Evolutionary conservation across 371 early-diverging fungal genomes (phyloP), one percentile per base, ranked within the genome.

Genomic region (Gilbertella persicaria): DNA sequence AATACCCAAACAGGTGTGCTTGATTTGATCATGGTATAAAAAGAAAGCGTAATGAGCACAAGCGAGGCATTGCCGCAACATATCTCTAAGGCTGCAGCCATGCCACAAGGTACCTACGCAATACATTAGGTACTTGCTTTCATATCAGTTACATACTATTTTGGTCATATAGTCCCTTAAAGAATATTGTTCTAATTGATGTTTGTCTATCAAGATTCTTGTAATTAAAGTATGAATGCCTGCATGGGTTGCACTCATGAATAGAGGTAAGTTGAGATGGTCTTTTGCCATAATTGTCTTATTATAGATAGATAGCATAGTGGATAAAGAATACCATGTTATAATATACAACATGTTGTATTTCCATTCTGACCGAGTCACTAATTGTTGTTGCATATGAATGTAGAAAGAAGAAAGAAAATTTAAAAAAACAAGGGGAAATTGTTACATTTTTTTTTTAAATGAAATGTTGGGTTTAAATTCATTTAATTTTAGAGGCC

Each of bases 21-120:
- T 25, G 92, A 91, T 65, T 97, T 97, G 61, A 96, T 82, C 93
- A 95, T 92, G n/a, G 96, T 97, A 73, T 95, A 95, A 59, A 96
- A 95, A 2, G 94, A 86, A 25, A 97, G 81, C 0, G 94, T 88
- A 35, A 96, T 90, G 35, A 75, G 78, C 66, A 87, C 84, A 26
- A 96, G 78, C 19, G 89, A 87, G 4, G 89, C 80, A 69, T 95
- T 95, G 33, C 93, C 86, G 66, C 93, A 82, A 14, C 94, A 89
- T 58, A 96, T 92, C 53, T 96, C 96, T 29, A 95, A 53, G 16
- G 90, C 94, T 16, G 96, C 90, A 2, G 96, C 91, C 5, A 92
- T 48, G 13, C 89, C 95, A 64, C 94, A 94, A 5, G 96, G 96
- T 2, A 95, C 73, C 60, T 75, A 75, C 61, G 6, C 2, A n/a